phyloP scores from a whole-genome alignment of 371 early-diverging fungal genomes.

The Thermomucor indicae-seudaticae region DNA sequence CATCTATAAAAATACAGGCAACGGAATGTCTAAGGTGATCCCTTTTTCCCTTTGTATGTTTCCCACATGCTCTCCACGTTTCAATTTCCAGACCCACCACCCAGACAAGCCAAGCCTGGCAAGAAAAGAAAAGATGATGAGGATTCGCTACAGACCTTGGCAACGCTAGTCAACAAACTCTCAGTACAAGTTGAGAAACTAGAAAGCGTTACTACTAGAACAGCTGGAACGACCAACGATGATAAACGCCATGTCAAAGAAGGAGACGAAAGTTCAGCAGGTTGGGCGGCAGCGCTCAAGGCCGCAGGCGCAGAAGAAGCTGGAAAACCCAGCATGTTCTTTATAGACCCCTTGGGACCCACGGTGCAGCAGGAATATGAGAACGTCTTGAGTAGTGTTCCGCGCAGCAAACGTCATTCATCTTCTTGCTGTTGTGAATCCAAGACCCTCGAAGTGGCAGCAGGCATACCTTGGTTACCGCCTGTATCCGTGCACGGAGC shows the following conservation, averaged over 20 bases:
- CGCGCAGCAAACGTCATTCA: not conserved
- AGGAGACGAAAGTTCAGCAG: not conserved
- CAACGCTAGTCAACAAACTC: slow-evolving; percentile 16
- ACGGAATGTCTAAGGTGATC: not conserved
- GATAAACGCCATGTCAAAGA: too few relatives aligned
- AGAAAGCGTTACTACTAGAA: not conserved
- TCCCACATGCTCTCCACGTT: slow-evolving; percentile 8
- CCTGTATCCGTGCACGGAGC: slow-evolving; percentile 4
- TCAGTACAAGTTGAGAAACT: slow-evolving; percentile 25
- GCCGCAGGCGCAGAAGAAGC: slow-evolving; percentile 3
- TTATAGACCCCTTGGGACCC: slow-evolving; percentile 28
- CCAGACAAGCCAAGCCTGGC: not conserved
- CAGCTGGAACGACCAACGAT: too few relatives aligned
- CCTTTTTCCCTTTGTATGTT: not conserved
- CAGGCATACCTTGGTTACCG: slow-evolving; percentile 13
- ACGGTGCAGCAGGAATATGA: slow-evolving; percentile 27
- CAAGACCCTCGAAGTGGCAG: slow-evolving; percentile 9
- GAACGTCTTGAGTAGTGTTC: slow-evolving; percentile 16
- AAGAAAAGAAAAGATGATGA: not conserved
- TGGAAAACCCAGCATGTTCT: not conserved
- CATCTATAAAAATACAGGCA: not conserved
- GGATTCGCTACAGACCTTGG: not conserved
- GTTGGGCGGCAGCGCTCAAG: not conserved
- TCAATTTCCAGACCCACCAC: slow-evolving; percentile 9
- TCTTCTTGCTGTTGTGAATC: slow-evolving; percentile 9